Percentiles rank a stretch among this genome's conserved stretches.
These are phyloP conservation scores for Populus euphratica DNA, from an alignment of 345 rosid genomes.

Conservation along the genomic window DNA sequence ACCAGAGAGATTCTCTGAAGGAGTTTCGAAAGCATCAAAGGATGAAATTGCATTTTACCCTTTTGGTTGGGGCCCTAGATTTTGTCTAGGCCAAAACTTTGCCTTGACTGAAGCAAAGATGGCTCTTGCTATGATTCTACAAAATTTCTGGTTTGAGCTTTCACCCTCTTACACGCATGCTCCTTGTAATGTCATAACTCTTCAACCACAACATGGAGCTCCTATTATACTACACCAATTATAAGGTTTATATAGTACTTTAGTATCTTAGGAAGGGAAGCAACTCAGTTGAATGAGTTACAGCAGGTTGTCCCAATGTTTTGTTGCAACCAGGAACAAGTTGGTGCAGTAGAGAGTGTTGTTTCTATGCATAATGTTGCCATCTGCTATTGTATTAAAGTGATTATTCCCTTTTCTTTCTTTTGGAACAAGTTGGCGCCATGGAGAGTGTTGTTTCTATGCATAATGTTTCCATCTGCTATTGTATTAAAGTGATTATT, in stretches of 20 bases:
- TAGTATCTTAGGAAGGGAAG: no score
- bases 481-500: no score
- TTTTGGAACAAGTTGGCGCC: no score
- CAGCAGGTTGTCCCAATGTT: no score
- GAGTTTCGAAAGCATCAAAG: neutral
- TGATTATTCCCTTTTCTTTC: no score
- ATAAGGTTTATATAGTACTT: neutral
- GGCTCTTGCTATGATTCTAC: neutral
- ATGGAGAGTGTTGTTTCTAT: no score
- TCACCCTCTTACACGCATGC: constrained; percentile 1
- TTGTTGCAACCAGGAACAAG: no score
- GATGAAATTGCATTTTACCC: neutral
- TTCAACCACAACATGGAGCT: constrained; percentile 1
- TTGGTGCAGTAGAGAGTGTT: no score
- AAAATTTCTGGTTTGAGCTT: neutral
- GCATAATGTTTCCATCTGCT: no score
- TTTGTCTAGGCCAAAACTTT: neutral
- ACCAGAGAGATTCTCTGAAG: constrained; percentile 3
- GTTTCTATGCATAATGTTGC: no score
- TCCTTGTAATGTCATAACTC: neutral
- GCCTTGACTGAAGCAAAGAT: neutral
- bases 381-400: no score
- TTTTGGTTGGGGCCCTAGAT: neutral
- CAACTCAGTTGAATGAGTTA: no score
- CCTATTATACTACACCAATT: neutral